phyloP scores from a whole-genome alignment of 371 early-diverging fungal species.

The Saksenaea vasiformis region DNA sequence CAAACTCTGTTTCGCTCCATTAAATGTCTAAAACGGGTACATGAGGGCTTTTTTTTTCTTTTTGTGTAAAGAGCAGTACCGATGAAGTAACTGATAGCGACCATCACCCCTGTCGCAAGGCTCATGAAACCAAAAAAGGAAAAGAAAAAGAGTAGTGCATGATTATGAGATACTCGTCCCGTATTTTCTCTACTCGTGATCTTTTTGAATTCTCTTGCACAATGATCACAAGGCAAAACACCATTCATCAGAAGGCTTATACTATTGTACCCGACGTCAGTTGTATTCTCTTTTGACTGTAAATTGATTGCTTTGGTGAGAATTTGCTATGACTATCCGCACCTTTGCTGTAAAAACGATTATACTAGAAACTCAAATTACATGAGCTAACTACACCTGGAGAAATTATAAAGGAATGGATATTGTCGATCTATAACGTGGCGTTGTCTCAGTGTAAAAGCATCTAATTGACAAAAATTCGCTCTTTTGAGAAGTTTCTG shows the following conservation, averaged over 20 bases:
- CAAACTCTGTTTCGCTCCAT: not conserved
- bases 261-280: not conserved
- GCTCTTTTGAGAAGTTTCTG: too few species aligned
- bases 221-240: not conserved
- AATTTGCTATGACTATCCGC: too few species aligned
- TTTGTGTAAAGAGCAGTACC: not conserved
- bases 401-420: too few species aligned
- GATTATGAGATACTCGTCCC: not conserved
- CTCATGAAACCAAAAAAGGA: slow-evolving; percentile 1
- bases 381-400: too few species aligned
- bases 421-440: too few species aligned
- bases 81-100: slow-evolving; percentile 2
- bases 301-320: too few species aligned
- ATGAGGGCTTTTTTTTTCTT: not conserved
- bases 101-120: slow-evolving; percentile 2
- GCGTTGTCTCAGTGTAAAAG: too few species aligned
- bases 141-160: not conserved
- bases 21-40: not conserved
- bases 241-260: not conserved
- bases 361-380: too few species aligned
- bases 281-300: too few species aligned
- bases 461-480: too few species aligned
- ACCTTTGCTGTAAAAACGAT: too few species aligned
- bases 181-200: not conserved
- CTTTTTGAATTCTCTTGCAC: not conserved